Base-by-base conservation (phyloP, 2,329 filamentous ascomycete genomes). In the Colletotrichum australisinense region DNA sequence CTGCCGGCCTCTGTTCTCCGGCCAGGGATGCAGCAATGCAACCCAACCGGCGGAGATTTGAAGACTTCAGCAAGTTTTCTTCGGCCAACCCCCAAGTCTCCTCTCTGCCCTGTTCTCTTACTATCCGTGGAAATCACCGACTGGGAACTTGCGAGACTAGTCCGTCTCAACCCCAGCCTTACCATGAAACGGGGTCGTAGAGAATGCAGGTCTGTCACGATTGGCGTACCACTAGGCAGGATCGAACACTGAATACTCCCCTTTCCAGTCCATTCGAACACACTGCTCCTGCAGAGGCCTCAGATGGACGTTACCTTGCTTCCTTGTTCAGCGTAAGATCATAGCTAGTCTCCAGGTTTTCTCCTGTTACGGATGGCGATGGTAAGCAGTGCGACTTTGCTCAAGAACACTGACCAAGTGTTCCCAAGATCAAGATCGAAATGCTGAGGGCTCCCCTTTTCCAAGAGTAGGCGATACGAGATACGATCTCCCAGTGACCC, bases 161-260 rank as follows among this genome's bases (percentile, higher is more conserved):
- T 12, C 42, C 55, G 24, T 58, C 42, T 24, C 26, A 53, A 28
- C 52, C 26, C 60, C 60, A 63, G 60, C 46, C 22, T 38, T 55
- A 24, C 66, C 66, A 69, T 69, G 66, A 55, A 66, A 53, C 49
- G 35, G 22, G 59, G 38, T 30, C 6, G 52, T 28, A 49, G 38
- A n/a, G 53, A 26, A 24, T 46, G 26, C 64, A 38, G 19, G 59
- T 46, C 64, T 59, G 53, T 24, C 62, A 69, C 35, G 38, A 57
- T 69, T 64, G 63, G 63, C 11, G 71, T 53, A 32, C 46, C 73
- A 58, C 55, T 59, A 57, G 58, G 58, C 63, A 35, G 32, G 28
- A 55, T 74, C 32, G 28, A 63, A 69, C 24, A 14, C 66, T 14
- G 66, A 35, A 16, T 49, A 49, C 42, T 49, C 24, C 55, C 30